Conservation (phyloP, 495 filamentous ascomycete species). For the Neurospora cerealis region DNA sequence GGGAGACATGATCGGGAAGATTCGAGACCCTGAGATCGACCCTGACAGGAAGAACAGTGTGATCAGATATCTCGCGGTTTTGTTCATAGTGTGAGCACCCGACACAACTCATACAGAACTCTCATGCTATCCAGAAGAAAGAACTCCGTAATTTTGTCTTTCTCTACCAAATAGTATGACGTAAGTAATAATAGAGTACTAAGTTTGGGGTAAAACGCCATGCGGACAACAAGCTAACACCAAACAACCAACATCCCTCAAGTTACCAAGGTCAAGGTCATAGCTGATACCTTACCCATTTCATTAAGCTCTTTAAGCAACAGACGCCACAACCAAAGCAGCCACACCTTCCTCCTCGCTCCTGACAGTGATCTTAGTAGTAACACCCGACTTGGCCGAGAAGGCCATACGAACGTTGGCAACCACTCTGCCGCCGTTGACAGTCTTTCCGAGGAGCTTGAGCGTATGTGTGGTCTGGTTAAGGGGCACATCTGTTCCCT, state of each 20-base stretch:
- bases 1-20: neutral
- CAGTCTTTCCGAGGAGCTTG: slow-evolving; percentile 92
- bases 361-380: slow-evolving; percentile 84
- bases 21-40: neutral
- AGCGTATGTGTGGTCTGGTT: slow-evolving; percentile 86
- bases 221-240: neutral
- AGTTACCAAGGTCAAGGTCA: neutral
- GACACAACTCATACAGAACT: neutral
- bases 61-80: neutral
- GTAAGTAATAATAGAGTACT: neutral
- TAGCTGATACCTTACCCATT: neutral
- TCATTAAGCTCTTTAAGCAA: slow-evolving; percentile 50
- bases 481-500: slow-evolving; percentile 83
- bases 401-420: slow-evolving; percentile 87
- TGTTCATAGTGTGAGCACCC: neutral
- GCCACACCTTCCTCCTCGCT: slow-evolving; percentile 91
- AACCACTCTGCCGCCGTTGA: slow-evolving; percentile 81
- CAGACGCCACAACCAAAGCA: slow-evolving; percentile 68
- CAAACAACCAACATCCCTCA: neutral
- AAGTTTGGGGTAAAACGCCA: neutral
- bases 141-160: neutral
- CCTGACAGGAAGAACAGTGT: neutral
- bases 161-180: neutral
- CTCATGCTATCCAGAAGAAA: neutral
- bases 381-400: slow-evolving; percentile 83